Base-by-base conservation (phyloP, 768 basidiomycete species). In the Epithele typhae region DNA sequence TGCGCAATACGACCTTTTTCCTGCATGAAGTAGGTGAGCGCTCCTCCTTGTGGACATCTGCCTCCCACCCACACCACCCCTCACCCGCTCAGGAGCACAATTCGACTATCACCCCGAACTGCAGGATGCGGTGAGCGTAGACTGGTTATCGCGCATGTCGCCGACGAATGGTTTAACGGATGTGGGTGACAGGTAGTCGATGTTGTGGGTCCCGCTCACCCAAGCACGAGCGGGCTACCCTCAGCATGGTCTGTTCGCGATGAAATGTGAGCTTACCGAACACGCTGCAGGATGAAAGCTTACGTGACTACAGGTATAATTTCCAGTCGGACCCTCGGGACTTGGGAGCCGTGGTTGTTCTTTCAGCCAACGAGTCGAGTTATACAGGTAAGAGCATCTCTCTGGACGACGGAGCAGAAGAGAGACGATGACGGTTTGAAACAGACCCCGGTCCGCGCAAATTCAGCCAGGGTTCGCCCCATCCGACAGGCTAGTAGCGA, bases 391-490 rank as follows among this genome's bases (percentile, higher is more conserved):
- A 25, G 23, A 27, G 25, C 25, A 23, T 15, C 19, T 14, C 35
- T 32, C 9, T 15, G 15, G 15, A 32, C 30, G 15, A 32, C 30
- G 9, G 9, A n/a, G n/a, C n/a, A n/a, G n/a, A n/a, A n/a, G n/a
- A n/a, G n/a, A n/a, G n/a, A n/a, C 4, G 53, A 57, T 59, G 19
- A 57, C 17, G 18, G 21, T n/a, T n/a, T n/a, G n/a, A n/a, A 9
- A 4, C 44, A 80, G 78, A 77, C 59, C 62, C 63, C 21, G 76
- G 72, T 15, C 60, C 61, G 2, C 74, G 78, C 34, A 71, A 69
- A 24, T 84, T 75, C 56, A 63, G 82, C 53, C 80, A 87, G 57
- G 90, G 89, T 11, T 68, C 61, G 24, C 88, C 90, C 5, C 89
- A 90, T 66, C 91, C 91, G 2, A 77, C 81, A 54, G 86, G 87